phyloP scores from a whole-genome alignment of 1,139 yeast species.

The Hansenula lynferdii region DNA sequence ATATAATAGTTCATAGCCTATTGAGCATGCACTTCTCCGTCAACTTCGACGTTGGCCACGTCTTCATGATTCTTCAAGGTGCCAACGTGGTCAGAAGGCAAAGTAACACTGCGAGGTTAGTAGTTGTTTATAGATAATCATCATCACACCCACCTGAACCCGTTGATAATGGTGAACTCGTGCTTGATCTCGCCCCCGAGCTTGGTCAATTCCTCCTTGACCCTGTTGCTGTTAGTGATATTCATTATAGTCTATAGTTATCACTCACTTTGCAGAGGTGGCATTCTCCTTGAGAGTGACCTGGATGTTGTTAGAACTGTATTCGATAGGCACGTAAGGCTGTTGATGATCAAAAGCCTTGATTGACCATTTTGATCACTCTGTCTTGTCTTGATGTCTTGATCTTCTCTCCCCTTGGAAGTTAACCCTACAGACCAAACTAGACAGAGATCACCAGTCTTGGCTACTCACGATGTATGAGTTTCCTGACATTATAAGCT shows the following conservation, averaged over 20 bases:
- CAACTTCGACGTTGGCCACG: constrained; percentile 50
- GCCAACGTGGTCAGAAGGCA: constrained; percentile 43
- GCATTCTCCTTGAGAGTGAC: constrained; percentile 3
- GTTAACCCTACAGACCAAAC: too few species aligned
- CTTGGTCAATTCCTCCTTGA: constrained; percentile 24
- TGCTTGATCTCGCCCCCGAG: constrained; percentile 58
- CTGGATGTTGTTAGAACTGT: background rate
- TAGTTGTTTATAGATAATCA: too few species aligned
- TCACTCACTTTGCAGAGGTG: background rate
- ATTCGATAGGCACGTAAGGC: too few species aligned
- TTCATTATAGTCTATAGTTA: too few species aligned
- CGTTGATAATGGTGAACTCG: constrained; percentile 61
- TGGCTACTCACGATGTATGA: background rate
- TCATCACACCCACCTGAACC: too few species aligned
- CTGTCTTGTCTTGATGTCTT: too few species aligned
- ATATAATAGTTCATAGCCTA: too few species aligned
- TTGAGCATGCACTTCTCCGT: constrained; percentile 47
- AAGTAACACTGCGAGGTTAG: constrained; percentile 38
- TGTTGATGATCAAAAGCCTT: too few species aligned
- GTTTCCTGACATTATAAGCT: background rate
- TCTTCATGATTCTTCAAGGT: constrained; percentile 36
- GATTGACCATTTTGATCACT: too few species aligned
- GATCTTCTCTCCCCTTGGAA: background rate
- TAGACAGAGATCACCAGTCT: too few species aligned
- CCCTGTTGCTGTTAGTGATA: constrained; percentile 3